Conservation (phyloP, 2,329 filamentous ascomycete species). For the Aspergillus calidoustus region DNA sequence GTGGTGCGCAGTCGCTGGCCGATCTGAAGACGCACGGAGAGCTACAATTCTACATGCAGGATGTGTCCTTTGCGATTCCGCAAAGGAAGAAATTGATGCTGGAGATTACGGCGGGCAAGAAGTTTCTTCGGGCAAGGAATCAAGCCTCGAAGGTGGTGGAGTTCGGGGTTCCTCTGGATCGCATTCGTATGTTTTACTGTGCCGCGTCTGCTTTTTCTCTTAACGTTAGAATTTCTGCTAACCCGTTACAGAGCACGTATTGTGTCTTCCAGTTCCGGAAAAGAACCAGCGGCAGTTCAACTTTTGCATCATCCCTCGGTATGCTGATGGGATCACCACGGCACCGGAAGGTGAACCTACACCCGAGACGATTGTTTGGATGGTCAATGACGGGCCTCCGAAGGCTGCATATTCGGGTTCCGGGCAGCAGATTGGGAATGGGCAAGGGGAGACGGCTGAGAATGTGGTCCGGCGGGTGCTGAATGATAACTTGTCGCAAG, state of each 20-base stretch:
- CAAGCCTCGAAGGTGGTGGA: constrained; percentile 58
- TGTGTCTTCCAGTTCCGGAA: constrained; percentile 67
- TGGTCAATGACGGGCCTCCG: constrained; percentile 58
- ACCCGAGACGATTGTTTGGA: constrained; percentile 64
- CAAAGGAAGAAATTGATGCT: constrained; percentile 67
- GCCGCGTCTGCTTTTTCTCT: neutral
- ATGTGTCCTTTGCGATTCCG: constrained; percentile 65
- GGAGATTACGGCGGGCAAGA: constrained; percentile 54
- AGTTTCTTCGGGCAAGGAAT: constrained; percentile 55
- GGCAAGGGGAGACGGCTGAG: constrained; percentile 53
- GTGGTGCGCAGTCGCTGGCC: constrained; percentile 34
- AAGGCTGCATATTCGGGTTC: constrained; percentile 50
- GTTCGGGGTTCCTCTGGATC: constrained; percentile 55
- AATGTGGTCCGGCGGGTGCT: constrained; percentile 50
- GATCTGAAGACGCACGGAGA: constrained; percentile 40
- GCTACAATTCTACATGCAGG: constrained; percentile 54
- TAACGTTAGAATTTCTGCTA: neutral
- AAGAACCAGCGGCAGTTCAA: constrained; percentile 67
- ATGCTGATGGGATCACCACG: constrained; percentile 54
- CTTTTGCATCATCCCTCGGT: constrained; percentile 63
- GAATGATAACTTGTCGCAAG: constrained; percentile 53
- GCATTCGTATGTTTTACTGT: constrained; percentile 48
- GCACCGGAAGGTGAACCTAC: constrained; percentile 47
- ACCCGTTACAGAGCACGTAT: constrained; percentile 54
- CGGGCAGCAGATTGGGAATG: constrained; percentile 49